A percentile compares a stretch with the other conserved stretches of the same genome.
These are phyloP conservation scores for Hansenula lynferdii DNA, from an alignment of 1,139 yeast species.

Conservation along the genomic window DNA sequence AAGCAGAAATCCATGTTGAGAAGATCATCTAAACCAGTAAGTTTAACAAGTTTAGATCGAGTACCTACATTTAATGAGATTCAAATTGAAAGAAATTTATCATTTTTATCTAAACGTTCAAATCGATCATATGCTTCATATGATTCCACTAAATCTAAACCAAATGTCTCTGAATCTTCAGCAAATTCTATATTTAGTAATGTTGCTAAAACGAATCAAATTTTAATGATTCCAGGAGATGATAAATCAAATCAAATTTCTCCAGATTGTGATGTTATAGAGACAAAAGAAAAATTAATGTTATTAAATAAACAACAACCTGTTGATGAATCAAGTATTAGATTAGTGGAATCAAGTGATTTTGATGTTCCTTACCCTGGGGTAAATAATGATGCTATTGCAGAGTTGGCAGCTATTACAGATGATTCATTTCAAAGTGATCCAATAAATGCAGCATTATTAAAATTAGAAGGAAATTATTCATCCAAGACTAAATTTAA, in stretches of 20 bases:
- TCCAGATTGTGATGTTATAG: background rate
- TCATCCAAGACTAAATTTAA: constrained; percentile 8
- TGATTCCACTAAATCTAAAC: constrained; percentile 4
- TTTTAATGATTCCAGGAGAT: constrained; percentile 10
- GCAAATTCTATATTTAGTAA: constrained; percentile 17
- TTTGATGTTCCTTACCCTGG: constrained; percentile 48
- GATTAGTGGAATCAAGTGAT: constrained; percentile 26
- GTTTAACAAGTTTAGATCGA: constrained; percentile 12
- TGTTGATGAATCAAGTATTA: constrained; percentile 2
- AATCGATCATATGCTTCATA: constrained; percentile 5
- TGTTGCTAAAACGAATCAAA: constrained; percentile 11
- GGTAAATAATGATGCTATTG: constrained; percentile 55
- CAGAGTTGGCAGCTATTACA: constrained; percentile 74
- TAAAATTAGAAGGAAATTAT: constrained; percentile 70
- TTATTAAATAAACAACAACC: too few species aligned
- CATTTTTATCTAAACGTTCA: constrained; percentile 19
- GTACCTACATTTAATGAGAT: constrained; percentile 13
- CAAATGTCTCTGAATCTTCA: constrained; percentile 7
- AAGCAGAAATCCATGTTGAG: background rate
- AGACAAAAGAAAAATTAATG: constrained; percentile 5
- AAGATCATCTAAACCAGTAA: background rate
- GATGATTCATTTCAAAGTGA: constrained; percentile 65
- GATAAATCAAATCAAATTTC: constrained; percentile 3
- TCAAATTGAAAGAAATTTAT: constrained; percentile 8
- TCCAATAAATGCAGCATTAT: constrained; percentile 72